Evolutionary conservation across 2,329 filamentous ascomycete genomes (phyloP).

Genomic region (Colletotrichum sp.): DNA sequence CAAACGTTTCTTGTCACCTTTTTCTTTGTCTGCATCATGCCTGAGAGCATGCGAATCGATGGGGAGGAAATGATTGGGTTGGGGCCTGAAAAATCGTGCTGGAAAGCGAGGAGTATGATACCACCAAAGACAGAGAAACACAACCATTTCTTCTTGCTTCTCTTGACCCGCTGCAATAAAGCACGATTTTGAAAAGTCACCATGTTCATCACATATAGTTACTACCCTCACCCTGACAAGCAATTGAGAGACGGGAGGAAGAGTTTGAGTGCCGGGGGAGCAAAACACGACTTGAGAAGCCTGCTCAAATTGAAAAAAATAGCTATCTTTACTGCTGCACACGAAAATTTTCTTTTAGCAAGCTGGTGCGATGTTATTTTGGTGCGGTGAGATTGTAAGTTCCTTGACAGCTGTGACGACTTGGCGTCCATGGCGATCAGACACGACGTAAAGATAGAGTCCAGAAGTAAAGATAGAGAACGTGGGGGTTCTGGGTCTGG

Average conservation of each 20-base stretch:
- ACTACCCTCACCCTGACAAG: background rate
- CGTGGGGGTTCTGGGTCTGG: background rate
- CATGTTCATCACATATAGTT: background rate
- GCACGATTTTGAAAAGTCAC: conserved; percentile 4
- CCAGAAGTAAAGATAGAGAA: background rate
- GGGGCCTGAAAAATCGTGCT: background rate
- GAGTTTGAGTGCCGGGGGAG: background rate
- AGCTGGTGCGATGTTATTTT: background rate
- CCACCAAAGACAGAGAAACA: background rate
- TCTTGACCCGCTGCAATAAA: background rate
- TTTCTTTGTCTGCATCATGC: conserved; percentile 1
- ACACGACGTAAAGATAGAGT: background rate
- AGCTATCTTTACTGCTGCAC: background rate
- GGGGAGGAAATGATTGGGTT: background rate
- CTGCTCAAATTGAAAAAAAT: background rate
- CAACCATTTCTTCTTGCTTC: background rate
- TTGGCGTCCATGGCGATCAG: background rate
- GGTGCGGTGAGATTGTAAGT: background rate
- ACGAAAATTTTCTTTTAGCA: background rate
- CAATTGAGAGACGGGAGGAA: background rate
- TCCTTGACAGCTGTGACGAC: background rate
- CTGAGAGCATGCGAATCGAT: background rate
- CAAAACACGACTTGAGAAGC: background rate
- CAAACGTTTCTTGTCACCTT: background rate
- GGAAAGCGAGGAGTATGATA: conserved; percentile 10